Evolutionary conservation across 352 stramenopile genomes (phyloP), one percentile per base, ranked within the genome.

Genomic region (Globisporangium spiculum): DNA sequence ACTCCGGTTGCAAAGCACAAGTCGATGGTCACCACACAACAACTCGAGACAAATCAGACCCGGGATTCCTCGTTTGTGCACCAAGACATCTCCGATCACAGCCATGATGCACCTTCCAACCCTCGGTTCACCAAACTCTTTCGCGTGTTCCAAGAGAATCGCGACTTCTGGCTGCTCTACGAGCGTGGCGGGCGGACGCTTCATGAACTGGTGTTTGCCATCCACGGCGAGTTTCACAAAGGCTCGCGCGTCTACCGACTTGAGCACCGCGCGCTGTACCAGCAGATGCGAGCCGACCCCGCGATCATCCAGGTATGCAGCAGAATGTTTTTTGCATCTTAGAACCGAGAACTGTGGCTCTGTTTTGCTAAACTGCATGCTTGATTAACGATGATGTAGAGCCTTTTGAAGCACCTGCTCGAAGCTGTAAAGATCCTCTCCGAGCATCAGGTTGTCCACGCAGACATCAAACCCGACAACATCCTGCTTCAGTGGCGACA

Each of bases 121-220:
- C 0, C 32, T 36, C 57, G 18, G 20, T 27, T 62, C 32, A 30
- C 32, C 2, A 10, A 41, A 26, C 59, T 64, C 59, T 38, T 55
- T 41, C 38, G 38, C 38, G 59, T 64, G 7, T 22, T 55, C 16
- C 38, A 64, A 34, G 59, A 30, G 38, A 64, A 38, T 6, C 59
- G 38, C 12, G 59, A 64, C 22, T 64, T 64, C 36, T 64, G 59
- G 59, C 24, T 64, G 59, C 36, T 64, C 36, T 64, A 64, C 38
- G 59, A 64, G 4, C 59, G 38, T 20, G 59, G 59, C 4, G 59
- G 59, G 14, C 59, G 38, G 5, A 55, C 38, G 36, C 38, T 64
- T 0, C 59, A 41, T 14, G 59, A 64, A n/a, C 59, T 64, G 59
- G 3, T 55, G 12, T 64, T 64, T 27, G 59, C 1, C 3, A 64